Percentiles rank a stretch among this genome's conserved stretches.
phyloP scores from a whole-genome alignment of 2,329 filamentous ascomycete species.

The Chaetomium globosum region DNA sequence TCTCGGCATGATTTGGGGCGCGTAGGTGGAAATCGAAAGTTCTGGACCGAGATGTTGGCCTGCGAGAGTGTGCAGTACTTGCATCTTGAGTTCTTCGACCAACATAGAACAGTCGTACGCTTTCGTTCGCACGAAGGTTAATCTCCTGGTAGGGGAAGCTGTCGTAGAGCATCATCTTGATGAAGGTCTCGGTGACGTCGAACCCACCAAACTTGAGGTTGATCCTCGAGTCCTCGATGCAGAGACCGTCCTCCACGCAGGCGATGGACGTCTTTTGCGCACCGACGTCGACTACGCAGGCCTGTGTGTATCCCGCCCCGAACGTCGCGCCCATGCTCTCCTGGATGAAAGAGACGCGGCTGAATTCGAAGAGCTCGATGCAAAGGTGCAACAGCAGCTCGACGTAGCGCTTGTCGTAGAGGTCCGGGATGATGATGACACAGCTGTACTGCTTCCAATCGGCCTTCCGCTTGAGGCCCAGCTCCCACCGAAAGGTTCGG shows the following conservation, averaged over 20 bases:
- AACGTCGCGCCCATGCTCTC: slow-evolving; percentile 94
- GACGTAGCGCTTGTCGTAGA: slow-evolving; percentile 94
- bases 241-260: slow-evolving; percentile 95
- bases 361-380: slow-evolving; percentile 87
- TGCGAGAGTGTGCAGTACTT: slow-evolving; percentile 92
- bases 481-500: slow-evolving; percentile 80
- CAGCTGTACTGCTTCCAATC: slow-evolving; percentile 91
- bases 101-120: too few relatives aligned
- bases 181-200: slow-evolving; percentile 90
- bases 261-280: slow-evolving; percentile 97
- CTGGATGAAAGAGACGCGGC: slow-evolving; percentile 88
- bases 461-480: slow-evolving; percentile 74
- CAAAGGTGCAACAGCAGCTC: slow-evolving; percentile 81
- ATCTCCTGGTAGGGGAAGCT: slow-evolving; percentile 95
- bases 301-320: slow-evolving; percentile 89
- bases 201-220: slow-evolving; percentile 92
- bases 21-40: slow-evolving; percentile 89
- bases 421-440: slow-evolving; percentile 94
- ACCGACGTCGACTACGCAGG: slow-evolving; percentile 93
- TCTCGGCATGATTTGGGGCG: slow-evolving; percentile 82
- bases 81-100: slow-evolving; percentile 91
- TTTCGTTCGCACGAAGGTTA: too few relatives aligned
- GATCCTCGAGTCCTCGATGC: slow-evolving; percentile 89
- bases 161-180: slow-evolving; percentile 97
- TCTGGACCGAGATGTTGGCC: slow-evolving; percentile 82